A percentile compares a stretch with the other conserved stretches of the same genome.
These are phyloP conservation scores for Copromyces sp. DNA, from an alignment of 495 filamentous ascomycete genomes.

Conservation along the genomic window DNA sequence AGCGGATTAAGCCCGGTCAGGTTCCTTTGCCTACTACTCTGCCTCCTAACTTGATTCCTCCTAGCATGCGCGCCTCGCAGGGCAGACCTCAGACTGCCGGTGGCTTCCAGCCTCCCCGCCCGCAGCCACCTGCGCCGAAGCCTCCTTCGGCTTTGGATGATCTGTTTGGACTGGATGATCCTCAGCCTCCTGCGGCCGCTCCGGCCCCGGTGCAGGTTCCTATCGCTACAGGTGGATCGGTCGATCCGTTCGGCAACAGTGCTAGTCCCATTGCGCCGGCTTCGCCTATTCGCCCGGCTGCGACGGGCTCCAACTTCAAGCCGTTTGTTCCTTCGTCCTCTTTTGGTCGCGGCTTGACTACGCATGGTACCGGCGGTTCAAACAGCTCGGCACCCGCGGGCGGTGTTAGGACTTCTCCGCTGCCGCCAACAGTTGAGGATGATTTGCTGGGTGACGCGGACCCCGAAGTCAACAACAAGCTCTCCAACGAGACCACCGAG, in stretches of 20 bases:
- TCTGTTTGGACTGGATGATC: slow-evolving; percentile 77
- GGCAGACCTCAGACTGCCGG: slow-evolving; percentile 38
- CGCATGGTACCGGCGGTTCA: slow-evolving; percentile 69
- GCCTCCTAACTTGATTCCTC: slow-evolving; percentile 75
- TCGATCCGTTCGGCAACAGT: slow-evolving; percentile 48
- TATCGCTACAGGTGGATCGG: slow-evolving; percentile 64
- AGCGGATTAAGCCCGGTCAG: slow-evolving; percentile 56
- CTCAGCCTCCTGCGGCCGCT: slow-evolving; percentile 33
- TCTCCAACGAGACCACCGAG: slow-evolving; percentile 82
- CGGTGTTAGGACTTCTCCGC: slow-evolving; percentile 23
- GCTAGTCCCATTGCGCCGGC: slow-evolving; percentile 37
- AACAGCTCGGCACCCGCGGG: slow-evolving; percentile 30
- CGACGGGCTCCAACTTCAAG: slow-evolving; percentile 55
- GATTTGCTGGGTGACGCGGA: slow-evolving; percentile 94
- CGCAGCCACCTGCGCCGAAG: slow-evolving; percentile 39
- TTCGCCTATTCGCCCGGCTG: slow-evolving; percentile 41
- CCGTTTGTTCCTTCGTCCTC: slow-evolving; percentile 85
- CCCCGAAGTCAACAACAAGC: slow-evolving; percentile 75
- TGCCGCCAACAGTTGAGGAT: slow-evolving; percentile 52
- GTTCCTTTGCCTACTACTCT: slow-evolving; percentile 57
- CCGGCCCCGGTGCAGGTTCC: slow-evolving; percentile 49
- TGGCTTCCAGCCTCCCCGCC: slow-evolving; percentile 33
- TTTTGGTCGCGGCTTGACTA: slow-evolving; percentile 74
- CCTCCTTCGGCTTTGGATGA: slow-evolving; percentile 78
- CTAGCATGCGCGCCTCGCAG: slow-evolving; percentile 64